A percentile compares a stretch with the other conserved stretches of the same genome.
phyloP scores from a whole-genome alignment of 1,284 basidiomycete species.

The Ceratobasidium sp. region DNA sequence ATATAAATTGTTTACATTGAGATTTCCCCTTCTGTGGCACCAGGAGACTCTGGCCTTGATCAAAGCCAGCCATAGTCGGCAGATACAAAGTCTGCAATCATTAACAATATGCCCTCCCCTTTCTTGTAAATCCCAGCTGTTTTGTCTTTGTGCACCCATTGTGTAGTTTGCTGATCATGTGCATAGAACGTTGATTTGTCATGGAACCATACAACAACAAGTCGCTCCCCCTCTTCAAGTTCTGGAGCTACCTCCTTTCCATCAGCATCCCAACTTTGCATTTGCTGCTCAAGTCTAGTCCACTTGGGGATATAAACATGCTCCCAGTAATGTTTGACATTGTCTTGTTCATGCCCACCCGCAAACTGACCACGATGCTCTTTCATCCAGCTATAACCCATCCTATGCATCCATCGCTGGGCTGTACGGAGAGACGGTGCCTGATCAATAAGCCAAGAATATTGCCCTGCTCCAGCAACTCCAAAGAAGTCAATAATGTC shows the following conservation, averaged over 20 bases:
- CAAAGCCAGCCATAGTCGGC: constrained; percentile 51
- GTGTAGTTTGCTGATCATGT: constrained; percentile 49
- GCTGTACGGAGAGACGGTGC: constrained; percentile 29
- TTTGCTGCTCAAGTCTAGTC: not conserved
- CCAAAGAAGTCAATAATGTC: constrained; percentile 11
- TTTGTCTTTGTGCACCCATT: constrained; percentile 48
- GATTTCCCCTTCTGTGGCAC: constrained; percentile 52
- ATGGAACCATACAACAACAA: constrained; percentile 45
- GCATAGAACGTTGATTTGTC: constrained; percentile 55
- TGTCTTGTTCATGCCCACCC: constrained; percentile 27
- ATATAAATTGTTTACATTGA: not conserved
- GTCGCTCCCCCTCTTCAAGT: constrained; percentile 42
- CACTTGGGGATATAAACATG: constrained; percentile 32
- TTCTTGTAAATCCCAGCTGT: constrained; percentile 51
- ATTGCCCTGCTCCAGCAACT: not conserved
- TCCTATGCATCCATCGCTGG: constrained; percentile 16
- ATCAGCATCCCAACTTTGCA: constrained; percentile 14
- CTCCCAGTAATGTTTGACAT: constrained; percentile 39
- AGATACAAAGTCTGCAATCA: constrained; percentile 58
- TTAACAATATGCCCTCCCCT: constrained; percentile 53
- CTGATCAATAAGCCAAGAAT: not conserved
- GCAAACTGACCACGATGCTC: constrained; percentile 12
- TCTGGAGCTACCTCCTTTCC: constrained; percentile 15
- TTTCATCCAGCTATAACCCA: constrained; percentile 15
- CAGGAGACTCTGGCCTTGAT: constrained; percentile 45